These are phyloP conservation scores for Fusarium sp. DNA, from an alignment of 2,329 filamentous ascomycete species.

Conservation along the genomic window DNA sequence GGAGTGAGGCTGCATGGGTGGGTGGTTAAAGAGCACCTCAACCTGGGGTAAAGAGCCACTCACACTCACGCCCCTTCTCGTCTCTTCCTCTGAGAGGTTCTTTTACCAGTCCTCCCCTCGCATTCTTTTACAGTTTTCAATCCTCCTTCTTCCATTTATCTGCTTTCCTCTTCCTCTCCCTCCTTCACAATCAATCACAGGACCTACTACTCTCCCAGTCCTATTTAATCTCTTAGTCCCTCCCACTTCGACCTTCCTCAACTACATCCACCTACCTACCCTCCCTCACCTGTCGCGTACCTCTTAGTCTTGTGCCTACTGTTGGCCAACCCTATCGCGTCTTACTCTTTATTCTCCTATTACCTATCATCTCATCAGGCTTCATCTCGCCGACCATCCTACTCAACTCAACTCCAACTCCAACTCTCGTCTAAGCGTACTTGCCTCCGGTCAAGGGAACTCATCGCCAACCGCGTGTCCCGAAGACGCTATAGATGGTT, in stretches of 20 bases:
- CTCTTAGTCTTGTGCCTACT: conserved; percentile 29
- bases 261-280: conserved; percentile 9
- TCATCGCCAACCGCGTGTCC: conserved; percentile 35
- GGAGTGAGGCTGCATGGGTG: conserved; percentile 39
- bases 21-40: conserved; percentile 37
- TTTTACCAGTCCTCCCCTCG: conserved; percentile 49
- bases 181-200: background rate
- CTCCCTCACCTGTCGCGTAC: conserved; percentile 27
- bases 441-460: conserved; percentile 15
- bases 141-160: conserved; percentile 49
- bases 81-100: conserved; percentile 47
- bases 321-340: conserved; percentile 24
- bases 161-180: conserved; percentile 43
- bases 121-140: conserved; percentile 39
- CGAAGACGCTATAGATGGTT: conserved; percentile 50
- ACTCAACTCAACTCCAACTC: conserved; percentile 3
- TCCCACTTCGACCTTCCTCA: conserved; percentile 19
- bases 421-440: conserved; percentile 17
- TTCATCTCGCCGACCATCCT: conserved; percentile 10
- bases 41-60: conserved; percentile 49
- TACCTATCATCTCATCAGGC: background rate
- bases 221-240: conserved; percentile 7
- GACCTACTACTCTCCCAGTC: conserved; percentile 18
- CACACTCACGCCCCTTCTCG: conserved; percentile 47
- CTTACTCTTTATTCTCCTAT: conserved; percentile 3